Evolutionary conservation across 2,329 filamentous ascomycete genomes (phyloP).

Genomic region (Harringtonia aguacate): DNA sequence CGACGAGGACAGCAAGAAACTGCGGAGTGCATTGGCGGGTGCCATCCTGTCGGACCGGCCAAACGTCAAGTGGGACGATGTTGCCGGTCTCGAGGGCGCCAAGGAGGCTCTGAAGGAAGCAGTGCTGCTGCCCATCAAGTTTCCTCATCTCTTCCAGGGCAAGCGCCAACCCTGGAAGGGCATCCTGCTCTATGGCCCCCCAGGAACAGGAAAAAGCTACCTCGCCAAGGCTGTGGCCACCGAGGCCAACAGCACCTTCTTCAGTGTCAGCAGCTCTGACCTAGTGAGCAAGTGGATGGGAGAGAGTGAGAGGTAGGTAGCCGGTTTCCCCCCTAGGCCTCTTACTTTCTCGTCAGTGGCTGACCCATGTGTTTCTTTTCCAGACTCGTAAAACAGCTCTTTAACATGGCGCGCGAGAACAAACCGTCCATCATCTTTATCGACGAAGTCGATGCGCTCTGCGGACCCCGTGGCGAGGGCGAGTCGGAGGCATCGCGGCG

Average conservation of each 20-base stretch:
- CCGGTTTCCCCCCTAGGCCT: background rate
- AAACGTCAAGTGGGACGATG: constrained; percentile 96
- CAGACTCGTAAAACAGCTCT: constrained; percentile 90
- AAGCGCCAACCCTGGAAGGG: constrained; percentile 98
- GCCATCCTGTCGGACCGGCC: constrained; percentile 93
- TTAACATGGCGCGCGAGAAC: constrained; percentile 96
- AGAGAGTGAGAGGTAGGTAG: constrained; percentile 77
- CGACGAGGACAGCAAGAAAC: constrained; percentile 91
- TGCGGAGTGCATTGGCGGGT: constrained; percentile 79
- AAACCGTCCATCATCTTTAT: constrained; percentile 74
- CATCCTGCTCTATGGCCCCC: constrained; percentile 89
- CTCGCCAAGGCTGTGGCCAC: constrained; percentile 95
- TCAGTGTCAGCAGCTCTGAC: constrained; percentile 95
- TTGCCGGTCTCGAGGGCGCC: constrained; percentile 83
- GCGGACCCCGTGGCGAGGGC: constrained; percentile 83
- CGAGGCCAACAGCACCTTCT: constrained; percentile 97
- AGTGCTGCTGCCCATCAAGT: constrained; percentile 95
- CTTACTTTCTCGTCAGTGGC: constrained; percentile 4
- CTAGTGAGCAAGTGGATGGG: constrained; percentile 99
- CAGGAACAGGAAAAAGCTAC: constrained; percentile 96
- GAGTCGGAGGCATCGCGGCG: constrained; percentile 94
- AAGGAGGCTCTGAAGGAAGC: constrained; percentile 98
- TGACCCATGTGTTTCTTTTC: constrained; percentile 13
- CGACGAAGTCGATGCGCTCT: constrained; percentile 66
- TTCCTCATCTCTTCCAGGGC: constrained; percentile 89